Conservation (phyloP, 2,329 filamentous ascomycete genomes). For the Rutstroemia sp. region DNA sequence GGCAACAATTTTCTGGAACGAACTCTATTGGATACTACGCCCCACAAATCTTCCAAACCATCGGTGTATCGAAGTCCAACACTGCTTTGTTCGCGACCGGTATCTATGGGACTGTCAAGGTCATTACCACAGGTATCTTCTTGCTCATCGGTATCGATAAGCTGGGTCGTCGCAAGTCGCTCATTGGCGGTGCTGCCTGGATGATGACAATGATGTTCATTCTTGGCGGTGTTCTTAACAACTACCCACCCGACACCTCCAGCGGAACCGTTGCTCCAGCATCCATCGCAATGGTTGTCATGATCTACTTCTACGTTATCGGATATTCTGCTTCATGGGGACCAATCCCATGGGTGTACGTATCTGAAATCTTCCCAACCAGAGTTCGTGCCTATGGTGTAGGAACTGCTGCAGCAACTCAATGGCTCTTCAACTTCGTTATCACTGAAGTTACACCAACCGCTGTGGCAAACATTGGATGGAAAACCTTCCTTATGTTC, state of each 20-base stretch:
- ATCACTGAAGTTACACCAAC: constrained; percentile 42
- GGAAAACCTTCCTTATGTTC: constrained; percentile 41
- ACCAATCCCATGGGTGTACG: constrained; percentile 45
- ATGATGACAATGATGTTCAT: constrained; percentile 48
- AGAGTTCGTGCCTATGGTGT: constrained; percentile 46
- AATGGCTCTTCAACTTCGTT: constrained; percentile 61
- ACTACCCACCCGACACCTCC: constrained; percentile 30
- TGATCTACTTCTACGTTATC: constrained; percentile 25
- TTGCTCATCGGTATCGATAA: constrained; percentile 35
- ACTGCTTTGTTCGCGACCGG: constrained; percentile 62
- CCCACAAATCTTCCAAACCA: constrained; percentile 53
- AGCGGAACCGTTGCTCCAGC: constrained; percentile 37
- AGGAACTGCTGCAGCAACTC: constrained; percentile 56
- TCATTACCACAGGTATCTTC: constrained; percentile 53
- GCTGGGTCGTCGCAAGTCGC: constrained; percentile 40
- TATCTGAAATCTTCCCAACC: constrained; percentile 44
- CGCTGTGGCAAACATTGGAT: constrained; percentile 40
- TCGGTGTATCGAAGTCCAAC: constrained; percentile 50
- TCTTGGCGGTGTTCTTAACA: constrained; percentile 40
- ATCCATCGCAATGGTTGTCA: constrained; percentile 20
- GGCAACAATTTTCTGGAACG: constrained; percentile 31
- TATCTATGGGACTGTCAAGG: constrained; percentile 65
- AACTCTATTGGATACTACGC: constrained; percentile 23
- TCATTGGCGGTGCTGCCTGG: constrained; percentile 40
- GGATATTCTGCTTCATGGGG: constrained; percentile 46